phyloP scores from a whole-genome alignment of 495 filamentous ascomycete species.

The Penicillium pancosmium region DNA sequence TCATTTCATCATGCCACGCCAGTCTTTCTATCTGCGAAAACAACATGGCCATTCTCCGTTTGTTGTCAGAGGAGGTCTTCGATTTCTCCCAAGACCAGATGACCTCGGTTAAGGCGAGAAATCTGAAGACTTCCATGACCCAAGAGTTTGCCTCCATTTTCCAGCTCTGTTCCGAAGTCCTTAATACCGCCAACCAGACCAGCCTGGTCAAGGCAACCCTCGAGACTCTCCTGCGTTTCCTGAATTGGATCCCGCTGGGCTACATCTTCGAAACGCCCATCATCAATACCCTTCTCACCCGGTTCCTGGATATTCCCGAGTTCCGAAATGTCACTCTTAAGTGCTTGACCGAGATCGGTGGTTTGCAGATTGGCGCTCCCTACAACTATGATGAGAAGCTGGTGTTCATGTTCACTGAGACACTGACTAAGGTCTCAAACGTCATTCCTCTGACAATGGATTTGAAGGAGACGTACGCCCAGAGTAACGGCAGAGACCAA shows the following conservation, averaged over 20 bases:
- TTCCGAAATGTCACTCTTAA: conserved; percentile 97
- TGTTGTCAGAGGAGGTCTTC: conserved; percentile 97
- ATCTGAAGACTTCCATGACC: conserved; percentile 97
- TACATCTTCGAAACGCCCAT: conserved; percentile 98
- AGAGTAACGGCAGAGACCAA: conserved; percentile 90
- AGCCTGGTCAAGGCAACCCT: conserved; percentile 91
- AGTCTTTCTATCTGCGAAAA: conserved; percentile 98
- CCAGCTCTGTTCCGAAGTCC: conserved; percentile 90
- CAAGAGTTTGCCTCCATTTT: conserved; percentile 97
- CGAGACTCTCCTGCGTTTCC: conserved; percentile 90
- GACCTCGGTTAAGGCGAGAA: conserved; percentile 94
- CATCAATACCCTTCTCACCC: conserved; percentile 87
- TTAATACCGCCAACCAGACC: conserved; percentile 83
- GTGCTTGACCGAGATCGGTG: conserved; percentile 95
- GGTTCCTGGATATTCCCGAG: conserved; percentile 88
- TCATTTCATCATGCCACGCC: conserved; percentile 91
- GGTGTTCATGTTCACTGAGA: conserved; percentile 95
- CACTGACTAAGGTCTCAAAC: conserved; percentile 81
- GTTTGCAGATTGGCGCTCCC: conserved; percentile 76
- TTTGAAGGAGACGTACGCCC: conserved; percentile 83
- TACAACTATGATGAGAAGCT: conserved; percentile 91
- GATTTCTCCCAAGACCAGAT: conserved; percentile 98
- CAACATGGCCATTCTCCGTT: conserved; percentile 96
- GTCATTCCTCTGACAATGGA: conserved; percentile 90
- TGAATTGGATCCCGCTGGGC: conserved; percentile 98